Base-by-base conservation (phyloP, 2,329 filamentous ascomycete species). In the Pseudomassariella vexata region DNA sequence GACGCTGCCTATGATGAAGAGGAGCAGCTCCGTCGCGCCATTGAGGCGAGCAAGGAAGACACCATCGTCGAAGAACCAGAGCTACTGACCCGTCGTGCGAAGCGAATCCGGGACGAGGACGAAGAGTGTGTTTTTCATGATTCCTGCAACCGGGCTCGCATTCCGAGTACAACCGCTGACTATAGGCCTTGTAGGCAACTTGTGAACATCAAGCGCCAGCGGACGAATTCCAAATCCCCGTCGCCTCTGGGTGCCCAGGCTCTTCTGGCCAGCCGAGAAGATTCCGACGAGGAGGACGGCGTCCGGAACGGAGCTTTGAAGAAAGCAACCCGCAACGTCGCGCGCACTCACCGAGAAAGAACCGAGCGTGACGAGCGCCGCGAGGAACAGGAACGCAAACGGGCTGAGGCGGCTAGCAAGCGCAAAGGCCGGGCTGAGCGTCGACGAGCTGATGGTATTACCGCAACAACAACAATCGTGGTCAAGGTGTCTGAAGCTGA, bases 1-100 rank as follows among this genome's bases (percentile, higher is more conserved):
- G 84, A 88, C 56, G 89, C 90, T 24, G 90, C 88, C 15, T 96
- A 96, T 48, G 89, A 96, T 44, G 92, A 98, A 59, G 89, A 94
- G 47, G 87, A 94, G 55, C 81, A 89, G 49, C 60, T 98, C 23
- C 78, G 88, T 34, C 78, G 85, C 45, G 92, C 90, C 19, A 88
- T 98, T 47, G 90, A 96, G 57, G 89, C 94, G 40, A 98, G 92
- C 65, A 95, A 89, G 61, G 82, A 85, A 51, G 86, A 94, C 25
- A 78, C 73, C 9, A 67, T 70, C 28, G 59, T 66, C 9, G 66
- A 67, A 9, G 58, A 68, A 20, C 53, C 56, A 9, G 78, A 82
- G 21, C 68, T 59, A 21, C 65, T 65, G 23, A 71, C 64, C 31
- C 73, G 83, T 42, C 78, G 85, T 50, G 72, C 77, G 16, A 98